phyloP scores from a whole-genome alignment of 2,329 filamentous ascomycete genomes.

The Pseudocercospora fijiensis region DNA sequence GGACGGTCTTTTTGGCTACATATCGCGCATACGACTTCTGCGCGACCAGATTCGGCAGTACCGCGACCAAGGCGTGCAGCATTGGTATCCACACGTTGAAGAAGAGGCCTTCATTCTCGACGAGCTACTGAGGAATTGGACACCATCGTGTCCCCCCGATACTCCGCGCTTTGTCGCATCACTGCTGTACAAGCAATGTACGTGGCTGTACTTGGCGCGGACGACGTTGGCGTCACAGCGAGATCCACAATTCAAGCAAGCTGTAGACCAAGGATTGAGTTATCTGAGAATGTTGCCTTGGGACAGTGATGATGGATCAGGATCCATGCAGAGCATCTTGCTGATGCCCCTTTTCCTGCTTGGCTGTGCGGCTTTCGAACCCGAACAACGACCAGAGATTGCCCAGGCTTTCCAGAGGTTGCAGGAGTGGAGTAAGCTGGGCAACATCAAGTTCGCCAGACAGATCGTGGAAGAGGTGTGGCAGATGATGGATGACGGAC shows the following conservation, averaged over 20 bases:
- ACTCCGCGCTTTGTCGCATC: slow-evolving; percentile 57
- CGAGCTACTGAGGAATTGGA: slow-evolving; percentile 70
- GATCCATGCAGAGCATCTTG: slow-evolving; percentile 58
- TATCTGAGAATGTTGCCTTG: slow-evolving; percentile 55
- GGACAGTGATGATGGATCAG: slow-evolving; percentile 38
- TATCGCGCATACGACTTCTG: slow-evolving; percentile 75
- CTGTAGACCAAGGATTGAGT: slow-evolving; percentile 59
- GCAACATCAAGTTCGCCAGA: slow-evolving; percentile 58
- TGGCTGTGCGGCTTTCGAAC: slow-evolving; percentile 60
- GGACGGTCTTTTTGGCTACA: slow-evolving; percentile 75
- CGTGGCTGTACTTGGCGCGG: slow-evolving; percentile 63
- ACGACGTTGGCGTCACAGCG: slow-evolving; percentile 57
- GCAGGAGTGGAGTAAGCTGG: slow-evolving; percentile 56
- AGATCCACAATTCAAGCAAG: slow-evolving; percentile 55
- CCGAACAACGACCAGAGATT: slow-evolving; percentile 56
- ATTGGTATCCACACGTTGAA: slow-evolving; percentile 70
- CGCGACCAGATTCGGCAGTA: slow-evolving; percentile 71
- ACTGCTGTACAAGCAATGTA: slow-evolving; percentile 61
- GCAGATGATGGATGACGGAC: slow-evolving; percentile 58
- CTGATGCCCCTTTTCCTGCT: slow-evolving; percentile 62
- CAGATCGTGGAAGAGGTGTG: slow-evolving; percentile 58
- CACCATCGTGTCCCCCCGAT: slow-evolving; percentile 56
- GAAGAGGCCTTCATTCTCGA: slow-evolving; percentile 75
- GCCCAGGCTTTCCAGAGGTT: slow-evolving; percentile 54
- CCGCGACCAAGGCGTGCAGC: slow-evolving; percentile 60